Evolutionary conservation across 2,329 filamentous ascomycete genomes (phyloP).

Genomic region (Hypomyces rosellus): DNA sequence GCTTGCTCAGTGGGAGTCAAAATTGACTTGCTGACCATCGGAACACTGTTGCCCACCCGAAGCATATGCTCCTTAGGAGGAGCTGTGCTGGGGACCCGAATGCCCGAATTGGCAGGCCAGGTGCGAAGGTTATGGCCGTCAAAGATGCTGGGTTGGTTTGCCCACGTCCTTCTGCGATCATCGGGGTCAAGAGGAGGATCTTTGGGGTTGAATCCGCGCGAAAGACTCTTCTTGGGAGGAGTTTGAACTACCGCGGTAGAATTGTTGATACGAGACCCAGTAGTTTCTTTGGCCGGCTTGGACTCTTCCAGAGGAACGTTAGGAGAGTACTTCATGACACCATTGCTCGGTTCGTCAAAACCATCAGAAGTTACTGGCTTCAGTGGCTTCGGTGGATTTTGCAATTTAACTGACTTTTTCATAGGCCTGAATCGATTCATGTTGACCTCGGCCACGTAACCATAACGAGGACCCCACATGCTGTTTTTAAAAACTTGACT

Average conservation of each 20-base stretch:
- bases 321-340: not conserved
- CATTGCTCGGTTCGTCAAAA: too few relatives aligned
- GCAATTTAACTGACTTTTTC: not conserved
- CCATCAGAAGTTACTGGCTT: too few relatives aligned
- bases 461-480: conserved; percentile 20
- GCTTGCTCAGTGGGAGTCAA: conserved; percentile 29
- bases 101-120: conserved; percentile 5
- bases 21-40: conserved; percentile 27
- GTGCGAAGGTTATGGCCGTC: conserved; percentile 4
- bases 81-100: conserved; percentile 16
- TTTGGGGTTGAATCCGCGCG: not conserved
- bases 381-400: not conserved
- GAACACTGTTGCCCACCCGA: conserved; percentile 26
- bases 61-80: conserved; percentile 30
- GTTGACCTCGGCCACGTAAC: too few relatives aligned
- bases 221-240: not conserved
- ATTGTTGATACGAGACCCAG: too few relatives aligned
- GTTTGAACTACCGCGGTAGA: not conserved
- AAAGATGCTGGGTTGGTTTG: conserved; percentile 21
- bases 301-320: not conserved
- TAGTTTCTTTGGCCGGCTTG: not conserved
- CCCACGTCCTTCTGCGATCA: conserved; percentile 10
- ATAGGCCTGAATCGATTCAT: not conserved
- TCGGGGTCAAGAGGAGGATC: not conserved
- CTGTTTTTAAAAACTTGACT: conserved; percentile 12